These are phyloP conservation scores for Tulasnella sp. DNA, from an alignment of 768 basidiomycete species.

Conservation along the genomic window DNA sequence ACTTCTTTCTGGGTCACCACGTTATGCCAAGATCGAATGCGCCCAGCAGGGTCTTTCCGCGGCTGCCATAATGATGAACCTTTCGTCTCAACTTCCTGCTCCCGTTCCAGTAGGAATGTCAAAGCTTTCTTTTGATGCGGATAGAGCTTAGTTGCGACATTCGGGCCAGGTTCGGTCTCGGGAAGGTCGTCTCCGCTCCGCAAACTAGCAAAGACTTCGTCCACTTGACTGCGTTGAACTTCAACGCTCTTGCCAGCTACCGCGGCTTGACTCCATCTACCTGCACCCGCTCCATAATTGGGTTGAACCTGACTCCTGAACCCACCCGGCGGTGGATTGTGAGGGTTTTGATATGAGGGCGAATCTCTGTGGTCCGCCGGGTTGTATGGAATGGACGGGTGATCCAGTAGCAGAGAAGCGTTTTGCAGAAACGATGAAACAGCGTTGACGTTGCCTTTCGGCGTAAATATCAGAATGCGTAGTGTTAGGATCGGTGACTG, in stretches of 20 bases:
- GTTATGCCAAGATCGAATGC: slow-evolving; percentile 51
- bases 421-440: slow-evolving; percentile 67
- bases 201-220: slow-evolving; percentile 83
- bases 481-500: slow-evolving; percentile 76
- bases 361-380: slow-evolving; percentile 38
- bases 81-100: slow-evolving; percentile 47
- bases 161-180: slow-evolving; percentile 66
- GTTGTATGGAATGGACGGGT: slow-evolving; percentile 63
- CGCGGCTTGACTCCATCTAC: slow-evolving; percentile 44
- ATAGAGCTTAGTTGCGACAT: slow-evolving; percentile 75
- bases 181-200: slow-evolving; percentile 76
- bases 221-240: slow-evolving; percentile 85
- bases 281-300: slow-evolving; percentile 28
- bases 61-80: slow-evolving; percentile 34
- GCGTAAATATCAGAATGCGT: slow-evolving; percentile 83
- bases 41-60: slow-evolving; percentile 24
- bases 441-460: slow-evolving; percentile 80
- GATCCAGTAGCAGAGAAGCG: slow-evolving; percentile 59
- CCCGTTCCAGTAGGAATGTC: slow-evolving; percentile 83
- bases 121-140: slow-evolving; percentile 98
- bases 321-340: slow-evolving; percentile 67
- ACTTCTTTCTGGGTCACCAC: slow-evolving; percentile 73
- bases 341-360: slow-evolving; percentile 78
- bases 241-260: slow-evolving; percentile 70
- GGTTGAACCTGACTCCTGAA: slow-evolving; percentile 29